phyloP scores from a whole-genome alignment of 768 basidiomycete genomes.

The Amanita exitialis region DNA sequence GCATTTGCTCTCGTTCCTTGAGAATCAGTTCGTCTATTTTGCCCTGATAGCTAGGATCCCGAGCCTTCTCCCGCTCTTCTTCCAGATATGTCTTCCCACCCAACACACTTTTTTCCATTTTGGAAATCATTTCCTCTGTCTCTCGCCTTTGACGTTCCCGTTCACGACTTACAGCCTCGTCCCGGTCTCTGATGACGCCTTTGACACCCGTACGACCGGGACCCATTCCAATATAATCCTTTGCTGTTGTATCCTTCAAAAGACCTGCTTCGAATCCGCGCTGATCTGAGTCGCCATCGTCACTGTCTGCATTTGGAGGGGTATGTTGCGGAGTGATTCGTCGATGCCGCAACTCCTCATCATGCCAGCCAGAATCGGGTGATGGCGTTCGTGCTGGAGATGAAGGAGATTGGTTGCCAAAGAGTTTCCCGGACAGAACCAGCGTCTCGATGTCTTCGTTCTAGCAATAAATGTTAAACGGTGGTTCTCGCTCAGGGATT shows the following conservation, averaged over 20 bases:
- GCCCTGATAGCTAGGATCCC: constrained; percentile 23
- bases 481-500: background rate
- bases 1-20: constrained; percentile 28
- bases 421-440: constrained; percentile 11
- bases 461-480: constrained; percentile 6
- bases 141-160: constrained; percentile 44
- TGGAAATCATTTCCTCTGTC: constrained; percentile 37
- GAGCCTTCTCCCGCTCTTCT: constrained; percentile 52
- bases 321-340: background rate
- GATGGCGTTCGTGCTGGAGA: constrained; percentile 1
- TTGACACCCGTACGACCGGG: constrained; percentile 84
- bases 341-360: constrained; percentile 4
- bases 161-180: constrained; percentile 52
- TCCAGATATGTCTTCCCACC: constrained; percentile 70
- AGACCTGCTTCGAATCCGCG: constrained; percentile 20
- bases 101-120: constrained; percentile 56
- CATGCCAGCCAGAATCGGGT: constrained; percentile 7
- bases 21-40: constrained; percentile 34
- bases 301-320: background rate
- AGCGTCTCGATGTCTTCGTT: constrained; percentile 19
- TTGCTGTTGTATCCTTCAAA: constrained; percentile 17
- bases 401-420: background rate
- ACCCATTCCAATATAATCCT: constrained; percentile 72
- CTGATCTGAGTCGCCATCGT: constrained; percentile 9
- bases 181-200: constrained; percentile 75